These are phyloP conservation scores for Myriosclerotinia scirpicola DNA, from an alignment of 2,329 filamentous ascomycete species.

Conservation along the genomic window DNA sequence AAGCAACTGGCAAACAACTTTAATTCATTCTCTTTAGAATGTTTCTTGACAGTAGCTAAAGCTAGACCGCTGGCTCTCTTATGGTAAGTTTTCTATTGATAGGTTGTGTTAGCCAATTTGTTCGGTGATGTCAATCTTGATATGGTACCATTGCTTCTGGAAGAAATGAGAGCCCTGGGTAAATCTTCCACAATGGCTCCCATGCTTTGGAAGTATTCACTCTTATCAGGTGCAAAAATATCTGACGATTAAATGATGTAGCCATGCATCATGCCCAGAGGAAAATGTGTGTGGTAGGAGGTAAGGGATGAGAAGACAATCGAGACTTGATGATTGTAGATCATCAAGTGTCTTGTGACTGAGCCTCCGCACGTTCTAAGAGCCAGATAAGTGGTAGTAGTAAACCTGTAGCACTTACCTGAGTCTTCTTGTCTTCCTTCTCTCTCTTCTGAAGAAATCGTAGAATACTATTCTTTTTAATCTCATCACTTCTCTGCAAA, in stretches of 20 bases:
- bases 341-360: not conserved
- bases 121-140: constrained; percentile 42
- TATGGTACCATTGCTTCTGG: not conserved
- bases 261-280: not conserved
- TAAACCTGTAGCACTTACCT: constrained; percentile 46
- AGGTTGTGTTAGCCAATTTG: constrained; percentile 43
- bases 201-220: not conserved
- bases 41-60: constrained; percentile 65
- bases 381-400: not conserved
- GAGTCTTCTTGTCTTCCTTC: constrained; percentile 62
- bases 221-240: not conserved
- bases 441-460: constrained; percentile 63
- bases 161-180: not conserved
- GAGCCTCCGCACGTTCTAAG: not conserved
- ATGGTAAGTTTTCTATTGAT: constrained; percentile 66
- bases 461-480: constrained; percentile 79
- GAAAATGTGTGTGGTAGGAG: not conserved
- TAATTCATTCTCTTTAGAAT: constrained; percentile 66
- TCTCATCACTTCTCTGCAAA: constrained; percentile 70
- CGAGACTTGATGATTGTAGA: too few relatives aligned
- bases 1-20: constrained; percentile 83
- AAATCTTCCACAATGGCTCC: not conserved
- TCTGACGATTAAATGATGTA: not conserved
- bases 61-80: constrained; percentile 73
- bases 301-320: too few relatives aligned